Evolutionary conservation across 306 rosid genomes (phyloP), one percentile per base, ranked within the genome.

Genomic region (Cucurbita moschata): DNA sequence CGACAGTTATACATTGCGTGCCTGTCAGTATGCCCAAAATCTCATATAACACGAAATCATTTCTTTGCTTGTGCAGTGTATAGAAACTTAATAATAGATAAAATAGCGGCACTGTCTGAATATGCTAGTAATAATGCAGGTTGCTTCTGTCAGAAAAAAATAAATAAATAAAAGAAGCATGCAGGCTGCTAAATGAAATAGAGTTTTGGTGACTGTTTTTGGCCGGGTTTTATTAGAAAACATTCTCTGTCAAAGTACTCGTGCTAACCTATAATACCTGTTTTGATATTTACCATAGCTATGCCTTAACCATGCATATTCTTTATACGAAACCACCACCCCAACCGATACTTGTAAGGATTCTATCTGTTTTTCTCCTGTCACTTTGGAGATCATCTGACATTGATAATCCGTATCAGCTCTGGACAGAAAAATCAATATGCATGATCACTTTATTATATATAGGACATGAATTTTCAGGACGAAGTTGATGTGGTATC

Each of bases 401-500:
- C 56, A 55, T 46, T 4, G 40, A 46, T 43, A 67, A 11, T 68
- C 58, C 73, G 21, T 46, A 67, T 68, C 57, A 49, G 43, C 55
- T 49, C 58, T 26, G 73, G 43, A 69, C 57, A 47, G 7, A 49
- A 69, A 68, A 46, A 49, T 69, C 44, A 49, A 69, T 23, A 69
- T 49, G 57, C 57, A 69, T 69, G 58, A 49, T 8, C 43, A 49
- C 57, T 49, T 68, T 68, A 69, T 23, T 47, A 49, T 66, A 46
- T 44, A 47, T 66, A 69, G 73, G 42, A 69, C 58, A 46, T 26
- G 43, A 69, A 69, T 47, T 69, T 23, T 69, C 73, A 69, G 58
- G 57, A 23, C 43, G 57, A 69, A 69, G 73, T 69, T 69, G 18
- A 47, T 69, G 43, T 69, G 73, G 57, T 69, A 49, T 68, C 58